Conservation (phyloP, 2,329 filamentous ascomycete genomes). For the Mollisia scopiformis region DNA sequence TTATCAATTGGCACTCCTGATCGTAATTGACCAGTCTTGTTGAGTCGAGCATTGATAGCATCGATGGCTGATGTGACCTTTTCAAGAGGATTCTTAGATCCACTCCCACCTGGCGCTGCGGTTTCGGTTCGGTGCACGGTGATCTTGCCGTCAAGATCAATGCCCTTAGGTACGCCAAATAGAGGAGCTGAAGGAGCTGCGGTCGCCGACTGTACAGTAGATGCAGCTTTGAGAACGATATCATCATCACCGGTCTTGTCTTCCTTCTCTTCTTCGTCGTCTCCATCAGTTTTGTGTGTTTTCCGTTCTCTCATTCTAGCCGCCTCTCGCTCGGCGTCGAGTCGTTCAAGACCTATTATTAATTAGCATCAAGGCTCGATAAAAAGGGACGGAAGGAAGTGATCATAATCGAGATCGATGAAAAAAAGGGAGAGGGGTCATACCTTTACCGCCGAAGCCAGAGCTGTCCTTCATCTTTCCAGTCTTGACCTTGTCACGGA, state of each 20-base stretch:
- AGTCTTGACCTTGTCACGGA: conserved; percentile 87
- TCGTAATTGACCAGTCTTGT: conserved; percentile 85
- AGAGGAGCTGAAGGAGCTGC: conserved; percentile 38
- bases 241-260: conserved; percentile 71
- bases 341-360: conserved; percentile 64
- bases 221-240: conserved; percentile 70
- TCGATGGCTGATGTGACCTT: conserved; percentile 89
- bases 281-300: conserved; percentile 85
- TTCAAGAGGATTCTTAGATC: conserved; percentile 70
- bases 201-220: conserved; percentile 64
- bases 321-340: conserved; percentile 89
- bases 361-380: conserved; percentile 5
- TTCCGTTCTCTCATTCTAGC: conserved; percentile 85
- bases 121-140: conserved; percentile 73
- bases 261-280: conserved; percentile 77
- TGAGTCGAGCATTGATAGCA: conserved; percentile 87
- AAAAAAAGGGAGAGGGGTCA: neutral
- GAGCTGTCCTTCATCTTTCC: conserved; percentile 89
- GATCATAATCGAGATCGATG: neutral
- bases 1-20: conserved; percentile 96
- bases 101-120: conserved; percentile 39
- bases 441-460: conserved; percentile 91
- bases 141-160: conserved; percentile 69
- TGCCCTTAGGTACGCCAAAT: conserved; percentile 53
- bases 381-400: neutral